phyloP scores from a whole-genome alignment of 176 grass and related monocot species.

The Canna indica region DNA sequence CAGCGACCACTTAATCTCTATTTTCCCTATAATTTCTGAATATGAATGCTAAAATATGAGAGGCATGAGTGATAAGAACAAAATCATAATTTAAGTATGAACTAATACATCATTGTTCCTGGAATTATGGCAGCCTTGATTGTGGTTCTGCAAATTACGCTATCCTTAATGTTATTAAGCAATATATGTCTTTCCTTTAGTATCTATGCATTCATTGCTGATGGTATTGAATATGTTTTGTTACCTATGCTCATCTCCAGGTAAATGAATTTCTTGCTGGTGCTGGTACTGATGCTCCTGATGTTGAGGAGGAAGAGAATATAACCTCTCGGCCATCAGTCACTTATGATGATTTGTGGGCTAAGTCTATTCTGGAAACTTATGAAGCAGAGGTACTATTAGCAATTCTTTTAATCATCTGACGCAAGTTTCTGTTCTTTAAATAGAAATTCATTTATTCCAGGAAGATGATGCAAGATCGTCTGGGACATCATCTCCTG shows the following conservation, averaged over 20 bases:
- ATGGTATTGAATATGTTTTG: neutral
- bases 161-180: neutral
- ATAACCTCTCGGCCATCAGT: conserved; percentile 89
- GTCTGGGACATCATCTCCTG: conserved; percentile 85
- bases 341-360: conserved; percentile 95
- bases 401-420: conserved; percentile 7
- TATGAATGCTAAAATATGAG: neutral
- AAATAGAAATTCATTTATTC: conserved; percentile 16
- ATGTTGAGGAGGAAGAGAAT: conserved; percentile 94
- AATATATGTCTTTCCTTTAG: neutral
- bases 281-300: conserved; percentile 96
- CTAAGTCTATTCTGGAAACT: conserved; percentile 96
- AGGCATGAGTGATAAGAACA: neutral
- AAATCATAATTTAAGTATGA: neutral
- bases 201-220: neutral
- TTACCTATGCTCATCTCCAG: conserved; percentile 30
- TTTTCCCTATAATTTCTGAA: neutral
- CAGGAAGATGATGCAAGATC: conserved; percentile 97
- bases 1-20: neutral
- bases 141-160: neutral
- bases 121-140: neutral
- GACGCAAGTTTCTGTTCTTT: conserved; percentile 17
- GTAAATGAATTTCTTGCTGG: conserved; percentile 98
- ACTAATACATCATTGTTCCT: neutral
- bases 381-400: conserved; percentile 69